Conservation (phyloP, 2,329 filamentous ascomycete genomes). For the Tolypocladium album region DNA sequence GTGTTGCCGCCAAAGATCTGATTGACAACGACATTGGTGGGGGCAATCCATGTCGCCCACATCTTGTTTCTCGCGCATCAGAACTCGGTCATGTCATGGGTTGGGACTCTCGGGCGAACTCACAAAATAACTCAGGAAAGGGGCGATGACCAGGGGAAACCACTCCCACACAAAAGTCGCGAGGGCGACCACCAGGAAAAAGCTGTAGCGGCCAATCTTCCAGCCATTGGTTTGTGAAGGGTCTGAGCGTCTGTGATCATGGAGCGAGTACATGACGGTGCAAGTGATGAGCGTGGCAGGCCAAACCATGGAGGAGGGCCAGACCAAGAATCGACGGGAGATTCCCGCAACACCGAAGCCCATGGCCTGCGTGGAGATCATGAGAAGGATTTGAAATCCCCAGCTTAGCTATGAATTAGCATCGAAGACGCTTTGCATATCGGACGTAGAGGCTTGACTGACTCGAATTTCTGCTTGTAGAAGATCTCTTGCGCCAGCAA, state of each 20-base stretch:
- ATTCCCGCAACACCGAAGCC: slow-evolving; percentile 54
- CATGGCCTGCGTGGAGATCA: slow-evolving; percentile 49
- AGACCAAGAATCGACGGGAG: slow-evolving; percentile 45
- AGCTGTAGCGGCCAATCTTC: slow-evolving; percentile 44
- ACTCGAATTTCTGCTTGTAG: slow-evolving; percentile 38
- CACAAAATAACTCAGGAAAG: slow-evolving; percentile 43
- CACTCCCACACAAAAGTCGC: slow-evolving; percentile 46
- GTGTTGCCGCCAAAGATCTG: slow-evolving; percentile 54
- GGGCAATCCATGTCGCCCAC: slow-evolving; percentile 51
- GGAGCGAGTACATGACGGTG: slow-evolving; percentile 52
- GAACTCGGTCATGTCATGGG: not conserved
- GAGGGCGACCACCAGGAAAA: slow-evolving; percentile 41
- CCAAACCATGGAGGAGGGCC: slow-evolving; percentile 55
- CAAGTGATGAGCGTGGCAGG: slow-evolving; percentile 49
- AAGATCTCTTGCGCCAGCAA: slow-evolving; percentile 31
- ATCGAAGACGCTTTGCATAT: not conserved
- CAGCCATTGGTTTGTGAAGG: slow-evolving; percentile 43
- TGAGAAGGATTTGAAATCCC: slow-evolving; percentile 48
- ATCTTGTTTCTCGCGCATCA: slow-evolving; percentile 14
- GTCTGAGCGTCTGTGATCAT: slow-evolving; percentile 45
- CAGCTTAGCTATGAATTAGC: slow-evolving; percentile 9
- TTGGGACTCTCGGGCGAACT: slow-evolving; percentile 33
- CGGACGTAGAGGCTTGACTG: not conserved
- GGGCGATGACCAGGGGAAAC: slow-evolving; percentile 47
- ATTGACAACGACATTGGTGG: slow-evolving; percentile 50